Conservation (phyloP, 768 basidiomycete species). For the Russula vinacea region DNA sequence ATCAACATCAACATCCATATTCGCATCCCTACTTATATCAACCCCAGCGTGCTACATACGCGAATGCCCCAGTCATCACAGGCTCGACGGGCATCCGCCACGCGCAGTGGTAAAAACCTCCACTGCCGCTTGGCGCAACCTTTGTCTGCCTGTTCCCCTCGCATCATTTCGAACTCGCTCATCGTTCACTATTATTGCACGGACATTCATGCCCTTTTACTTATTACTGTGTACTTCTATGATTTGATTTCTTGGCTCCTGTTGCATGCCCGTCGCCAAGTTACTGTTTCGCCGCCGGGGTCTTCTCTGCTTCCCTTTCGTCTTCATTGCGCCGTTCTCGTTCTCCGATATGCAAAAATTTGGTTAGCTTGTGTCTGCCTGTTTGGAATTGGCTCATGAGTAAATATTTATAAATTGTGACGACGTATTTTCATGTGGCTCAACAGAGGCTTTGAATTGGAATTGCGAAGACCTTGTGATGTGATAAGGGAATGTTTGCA, state of each 20-base stretch:
- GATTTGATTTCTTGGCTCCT: slow-evolving; percentile 13
- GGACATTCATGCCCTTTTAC: slow-evolving; percentile 14
- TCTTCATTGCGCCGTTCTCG: slow-evolving; percentile 7
- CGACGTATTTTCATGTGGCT: slow-evolving; percentile 4
- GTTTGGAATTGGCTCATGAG: slow-evolving; percentile 5
- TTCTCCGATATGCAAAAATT: slow-evolving; percentile 18
- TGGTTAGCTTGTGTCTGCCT: slow-evolving; percentile 13
- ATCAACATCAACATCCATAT: slow-evolving; percentile 9
- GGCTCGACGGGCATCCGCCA: slow-evolving; percentile 28
- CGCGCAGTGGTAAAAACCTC: slow-evolving; percentile 21
- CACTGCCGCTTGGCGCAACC: slow-evolving; percentile 2
- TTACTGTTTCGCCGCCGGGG: slow-evolving; percentile 1
- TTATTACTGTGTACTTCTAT: slow-evolving; percentile 25
- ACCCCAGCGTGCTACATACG: slow-evolving; percentile 8
- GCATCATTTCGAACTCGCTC: slow-evolving; percentile 21
- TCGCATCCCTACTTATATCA: slow-evolving; percentile 16
- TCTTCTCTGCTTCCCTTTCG: background rate
- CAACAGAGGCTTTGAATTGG: background rate
- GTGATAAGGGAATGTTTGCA: background rate
- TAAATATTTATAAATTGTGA: slow-evolving; percentile 7
- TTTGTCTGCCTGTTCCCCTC: background rate
- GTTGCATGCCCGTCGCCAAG: slow-evolving; percentile 13
- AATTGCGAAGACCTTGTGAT: background rate
- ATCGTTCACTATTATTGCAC: slow-evolving; percentile 14
- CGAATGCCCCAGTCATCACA: slow-evolving; percentile 17